Conservation (phyloP, 495 filamentous ascomycete genomes). For the Lasiosphaeria hispida region DNA sequence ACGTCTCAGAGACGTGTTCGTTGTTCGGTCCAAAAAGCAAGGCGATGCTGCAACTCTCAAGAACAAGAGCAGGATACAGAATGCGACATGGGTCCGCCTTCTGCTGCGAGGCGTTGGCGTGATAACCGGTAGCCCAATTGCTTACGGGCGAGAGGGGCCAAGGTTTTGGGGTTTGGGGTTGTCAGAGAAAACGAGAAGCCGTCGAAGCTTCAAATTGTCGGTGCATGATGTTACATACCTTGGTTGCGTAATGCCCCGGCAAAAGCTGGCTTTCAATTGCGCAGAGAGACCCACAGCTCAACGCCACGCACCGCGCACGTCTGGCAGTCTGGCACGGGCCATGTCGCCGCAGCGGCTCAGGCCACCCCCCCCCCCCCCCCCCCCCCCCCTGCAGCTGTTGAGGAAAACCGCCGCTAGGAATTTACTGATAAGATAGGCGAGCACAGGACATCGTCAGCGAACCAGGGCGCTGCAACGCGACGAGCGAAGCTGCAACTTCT, state of each 20-base stretch:
- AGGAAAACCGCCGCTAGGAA: background rate
- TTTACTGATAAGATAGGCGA: slow-evolving; percentile 11
- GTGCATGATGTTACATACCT: background rate
- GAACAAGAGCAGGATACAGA: too few relatives aligned
- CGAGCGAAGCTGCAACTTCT: background rate
- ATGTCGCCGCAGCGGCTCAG: too few relatives aligned
- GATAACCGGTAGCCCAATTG: too few relatives aligned
- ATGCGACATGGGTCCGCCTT: too few relatives aligned
- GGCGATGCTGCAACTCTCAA: too few relatives aligned
- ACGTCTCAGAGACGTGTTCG: background rate
- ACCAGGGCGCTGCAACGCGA: background rate
- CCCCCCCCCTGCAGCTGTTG: too few relatives aligned
- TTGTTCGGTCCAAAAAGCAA: background rate
- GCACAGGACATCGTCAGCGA: background rate
- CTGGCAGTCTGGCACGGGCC: too few relatives aligned
- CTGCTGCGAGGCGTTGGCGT: too few relatives aligned
- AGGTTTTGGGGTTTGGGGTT: too few relatives aligned
- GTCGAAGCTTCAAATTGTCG: slow-evolving; percentile 6
- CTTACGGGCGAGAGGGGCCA: too few relatives aligned
- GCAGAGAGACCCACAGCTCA: background rate
- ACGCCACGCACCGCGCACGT: too few relatives aligned
- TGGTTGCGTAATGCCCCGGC: background rate
- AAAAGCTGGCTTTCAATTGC: background rate
- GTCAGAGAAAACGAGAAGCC: slow-evolving; percentile 6
- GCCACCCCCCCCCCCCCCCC: too few relatives aligned